Evolutionary conservation across 805 yeast species (phyloP).

Genomic region (Spathaspora passalidarum): DNA sequence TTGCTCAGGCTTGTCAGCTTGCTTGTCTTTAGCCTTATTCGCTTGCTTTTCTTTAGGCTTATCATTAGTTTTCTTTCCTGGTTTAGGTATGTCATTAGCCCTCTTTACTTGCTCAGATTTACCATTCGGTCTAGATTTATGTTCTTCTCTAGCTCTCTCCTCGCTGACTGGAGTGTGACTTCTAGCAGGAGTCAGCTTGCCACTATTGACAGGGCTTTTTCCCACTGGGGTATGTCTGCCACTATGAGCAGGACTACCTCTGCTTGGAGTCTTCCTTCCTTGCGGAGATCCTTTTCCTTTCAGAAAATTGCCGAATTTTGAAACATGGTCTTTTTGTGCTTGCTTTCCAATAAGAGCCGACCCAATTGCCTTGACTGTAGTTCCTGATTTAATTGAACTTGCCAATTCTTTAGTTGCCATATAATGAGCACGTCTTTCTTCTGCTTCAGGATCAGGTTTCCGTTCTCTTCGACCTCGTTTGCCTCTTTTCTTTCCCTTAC

Average conservation of each 20-base stretch:
- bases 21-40: not conserved
- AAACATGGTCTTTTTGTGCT: not conserved
- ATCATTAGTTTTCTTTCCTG: not conserved
- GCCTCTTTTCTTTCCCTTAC: constrained; percentile 10
- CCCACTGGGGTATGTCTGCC: constrained; percentile 1
- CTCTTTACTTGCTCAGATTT: too few species aligned
- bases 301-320: not conserved
- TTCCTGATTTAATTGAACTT: constrained; percentile 32
- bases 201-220: constrained; percentile 2
- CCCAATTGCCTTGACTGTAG: constrained; percentile 39
- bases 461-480: constrained; percentile 14
- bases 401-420: constrained; percentile 28
- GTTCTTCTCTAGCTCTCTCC: too few species aligned
- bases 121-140: too few species aligned
- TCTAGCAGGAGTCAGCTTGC: not conserved
- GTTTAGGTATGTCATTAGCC: too few species aligned
- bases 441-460: constrained; percentile 27
- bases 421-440: constrained; percentile 38
- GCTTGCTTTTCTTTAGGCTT: constrained; percentile 1
- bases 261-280: constrained; percentile 2
- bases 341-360: constrained; percentile 13
- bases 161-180: not conserved
- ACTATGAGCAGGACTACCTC: not conserved
- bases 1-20: not conserved
- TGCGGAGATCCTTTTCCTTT: not conserved